A percentile compares a stretch with the other conserved stretches of the same genome.
Conservation (phyloP, 2,329 filamentous ascomycete genomes). For the Myriosclerotinia duriaeana region DNA sequence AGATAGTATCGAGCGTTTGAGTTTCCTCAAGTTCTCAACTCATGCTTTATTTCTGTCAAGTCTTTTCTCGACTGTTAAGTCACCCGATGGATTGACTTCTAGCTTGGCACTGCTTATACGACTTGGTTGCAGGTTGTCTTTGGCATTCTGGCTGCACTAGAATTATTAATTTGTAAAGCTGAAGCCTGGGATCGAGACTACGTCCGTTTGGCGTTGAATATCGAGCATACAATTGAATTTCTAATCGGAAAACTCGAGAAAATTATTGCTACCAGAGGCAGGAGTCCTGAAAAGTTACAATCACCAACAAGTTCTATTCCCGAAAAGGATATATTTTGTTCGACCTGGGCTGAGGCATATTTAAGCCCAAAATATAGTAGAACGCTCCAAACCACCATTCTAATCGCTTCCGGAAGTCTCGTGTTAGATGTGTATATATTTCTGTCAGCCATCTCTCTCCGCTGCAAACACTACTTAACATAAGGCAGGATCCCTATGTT, state of each 20-base stretch:
- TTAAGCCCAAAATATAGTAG: too few species aligned
- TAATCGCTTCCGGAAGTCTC: too few species aligned
- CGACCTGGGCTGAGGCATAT: background rate
- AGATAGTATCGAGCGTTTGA: constrained; percentile 25
- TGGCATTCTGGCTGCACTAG: constrained; percentile 22
- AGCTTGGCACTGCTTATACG: constrained; percentile 18
- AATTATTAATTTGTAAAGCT: constrained; percentile 22
- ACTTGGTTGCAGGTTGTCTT: constrained; percentile 21
- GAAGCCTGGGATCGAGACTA: constrained; percentile 24
- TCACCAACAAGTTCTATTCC: background rate
- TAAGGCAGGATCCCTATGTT: too few species aligned
- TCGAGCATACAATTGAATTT: background rate
- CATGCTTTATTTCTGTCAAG: constrained; percentile 24
- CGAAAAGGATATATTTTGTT: background rate
- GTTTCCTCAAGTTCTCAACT: constrained; percentile 22
- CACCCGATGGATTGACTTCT: background rate
- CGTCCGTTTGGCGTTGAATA: background rate
- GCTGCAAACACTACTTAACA: too few species aligned
- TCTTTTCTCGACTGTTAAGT: constrained; percentile 20
- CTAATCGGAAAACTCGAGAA: background rate
- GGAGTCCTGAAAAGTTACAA: background rate
- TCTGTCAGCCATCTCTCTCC: too few species aligned
- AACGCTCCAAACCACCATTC: too few species aligned
- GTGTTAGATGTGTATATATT: too few species aligned
- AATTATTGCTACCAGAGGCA: background rate